Conservation (phyloP, 768 basidiomycete species). For the Tylopilus plumbeoviolaceoides region DNA sequence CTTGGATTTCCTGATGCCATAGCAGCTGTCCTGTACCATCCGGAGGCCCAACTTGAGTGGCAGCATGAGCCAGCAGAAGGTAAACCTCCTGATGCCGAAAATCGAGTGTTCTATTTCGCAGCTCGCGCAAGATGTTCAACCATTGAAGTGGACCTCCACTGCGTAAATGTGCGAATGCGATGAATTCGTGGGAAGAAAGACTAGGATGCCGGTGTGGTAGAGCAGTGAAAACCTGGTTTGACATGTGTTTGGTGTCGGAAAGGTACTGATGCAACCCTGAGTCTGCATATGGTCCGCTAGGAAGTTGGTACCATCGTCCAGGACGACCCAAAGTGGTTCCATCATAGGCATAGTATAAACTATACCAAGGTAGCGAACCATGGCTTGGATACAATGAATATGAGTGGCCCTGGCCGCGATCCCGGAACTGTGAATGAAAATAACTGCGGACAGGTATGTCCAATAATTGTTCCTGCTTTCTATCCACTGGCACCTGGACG, state of each 20-base stretch:
- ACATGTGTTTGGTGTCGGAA: slow-evolving; percentile 32
- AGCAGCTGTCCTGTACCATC: background rate
- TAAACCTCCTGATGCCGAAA: slow-evolving; percentile 41
- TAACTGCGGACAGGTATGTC: too few species aligned
- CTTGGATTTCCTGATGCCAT: slow-evolving; percentile 40
- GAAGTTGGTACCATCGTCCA: slow-evolving; percentile 22
- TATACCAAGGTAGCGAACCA: background rate
- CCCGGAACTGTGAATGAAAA: too few species aligned
- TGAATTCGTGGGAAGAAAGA: slow-evolving; percentile 42
- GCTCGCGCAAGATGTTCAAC: slow-evolving; percentile 38
- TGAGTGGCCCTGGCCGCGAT: background rate
- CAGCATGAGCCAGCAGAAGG: slow-evolving; percentile 40
- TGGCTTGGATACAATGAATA: background rate
- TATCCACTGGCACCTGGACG: too few species aligned
- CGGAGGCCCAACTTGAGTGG: slow-evolving; percentile 39
- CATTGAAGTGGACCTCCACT: slow-evolving; percentile 29
- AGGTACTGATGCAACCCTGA: slow-evolving; percentile 36
- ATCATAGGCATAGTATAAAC: background rate
- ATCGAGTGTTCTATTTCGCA: slow-evolving; percentile 35
- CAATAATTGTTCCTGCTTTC: too few species aligned
- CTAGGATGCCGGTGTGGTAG: slow-evolving; percentile 39
- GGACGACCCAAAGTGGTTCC: background rate
- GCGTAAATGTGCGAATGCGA: slow-evolving; percentile 43
- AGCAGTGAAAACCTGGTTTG: slow-evolving; percentile 40
- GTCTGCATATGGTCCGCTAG: slow-evolving; percentile 27